Percentiles rank a stretch among this genome's conserved stretches.
Evolutionary conservation across 352 stramenopile species (phyloP).

Genomic region (Pythium vanterpoolii): DNA sequence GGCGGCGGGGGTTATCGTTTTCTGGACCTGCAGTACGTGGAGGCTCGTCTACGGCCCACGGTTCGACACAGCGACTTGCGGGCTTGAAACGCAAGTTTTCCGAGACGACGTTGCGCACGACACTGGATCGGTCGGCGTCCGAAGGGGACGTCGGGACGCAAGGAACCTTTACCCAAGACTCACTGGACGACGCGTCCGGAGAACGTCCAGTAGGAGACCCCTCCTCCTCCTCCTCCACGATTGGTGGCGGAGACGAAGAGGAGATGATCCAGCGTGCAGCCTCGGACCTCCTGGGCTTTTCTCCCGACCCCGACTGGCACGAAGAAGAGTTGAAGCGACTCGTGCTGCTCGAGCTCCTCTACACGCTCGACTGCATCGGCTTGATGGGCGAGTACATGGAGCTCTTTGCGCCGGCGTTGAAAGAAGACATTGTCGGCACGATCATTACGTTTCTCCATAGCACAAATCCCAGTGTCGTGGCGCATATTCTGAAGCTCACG

Average conservation of each 20-base stretch:
- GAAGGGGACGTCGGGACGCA: too few species aligned
- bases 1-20: constrained; percentile 18
- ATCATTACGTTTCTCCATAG: constrained; percentile 84
- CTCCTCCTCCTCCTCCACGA: too few species aligned
- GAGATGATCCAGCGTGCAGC: not conserved
- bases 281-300: constrained; percentile 12
- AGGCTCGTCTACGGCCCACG: not conserved
- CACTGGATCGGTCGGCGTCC: not conserved
- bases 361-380: constrained; percentile 80
- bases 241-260: constrained; percentile 5
- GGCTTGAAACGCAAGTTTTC: constrained; percentile 23
- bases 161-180: not conserved
- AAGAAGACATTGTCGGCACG: constrained; percentile 80
- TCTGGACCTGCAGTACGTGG: not conserved
- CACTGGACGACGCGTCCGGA: constrained; percentile 5
- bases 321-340: constrained; percentile 79
- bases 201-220: not conserved
- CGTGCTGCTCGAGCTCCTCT: constrained; percentile 79
- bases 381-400: constrained; percentile 85
- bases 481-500: constrained; percentile 77
- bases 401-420: constrained; percentile 74
- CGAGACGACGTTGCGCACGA: constrained; percentile 9
- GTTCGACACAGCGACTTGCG: not conserved
- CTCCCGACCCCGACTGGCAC: constrained; percentile 43
- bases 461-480: constrained; percentile 77